Percentiles rank a stretch among this genome's conserved stretches.
phyloP scores from a whole-genome alignment of 2,329 filamentous ascomycete species.

The Tricladium varicosporioides region DNA sequence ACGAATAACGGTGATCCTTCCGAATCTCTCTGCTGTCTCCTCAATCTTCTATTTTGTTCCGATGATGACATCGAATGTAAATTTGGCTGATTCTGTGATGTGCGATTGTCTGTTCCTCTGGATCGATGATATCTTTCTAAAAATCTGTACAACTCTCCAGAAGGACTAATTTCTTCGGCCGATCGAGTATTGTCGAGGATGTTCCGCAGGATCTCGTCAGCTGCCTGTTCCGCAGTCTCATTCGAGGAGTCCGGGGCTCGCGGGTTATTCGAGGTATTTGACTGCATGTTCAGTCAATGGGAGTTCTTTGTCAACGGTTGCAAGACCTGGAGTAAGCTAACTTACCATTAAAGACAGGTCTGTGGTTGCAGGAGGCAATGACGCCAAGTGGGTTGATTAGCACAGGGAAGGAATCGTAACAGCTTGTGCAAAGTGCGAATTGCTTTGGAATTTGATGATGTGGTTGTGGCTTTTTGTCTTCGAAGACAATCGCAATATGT shows the following conservation, averaged over 20 bases:
- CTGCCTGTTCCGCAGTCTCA: slow-evolving; percentile 29
- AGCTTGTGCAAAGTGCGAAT: neutral
- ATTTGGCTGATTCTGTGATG: slow-evolving; percentile 24
- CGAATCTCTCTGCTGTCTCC: slow-evolving; percentile 13
- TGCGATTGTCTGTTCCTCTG: slow-evolving; percentile 22
- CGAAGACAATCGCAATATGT: neutral
- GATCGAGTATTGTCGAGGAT: slow-evolving; percentile 40
- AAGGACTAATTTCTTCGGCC: slow-evolving; percentile 39
- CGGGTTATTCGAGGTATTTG: slow-evolving; percentile 29
- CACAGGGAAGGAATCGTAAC: neutral
- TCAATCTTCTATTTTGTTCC: slow-evolving; percentile 19
- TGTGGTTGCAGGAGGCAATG: slow-evolving; percentile 19
- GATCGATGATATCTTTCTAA: slow-evolving; percentile 41
- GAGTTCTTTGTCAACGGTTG: neutral
- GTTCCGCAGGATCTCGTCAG: slow-evolving; percentile 36
- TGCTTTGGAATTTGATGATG: neutral
- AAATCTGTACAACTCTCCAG: slow-evolving; percentile 43
- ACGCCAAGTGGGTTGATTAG: neutral
- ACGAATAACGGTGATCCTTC: slow-evolving; percentile 27
- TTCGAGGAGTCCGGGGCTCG: slow-evolving; percentile 25
- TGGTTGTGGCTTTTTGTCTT: neutral
- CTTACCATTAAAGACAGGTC: slow-evolving; percentile 30
- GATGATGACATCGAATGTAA: slow-evolving; percentile 30
- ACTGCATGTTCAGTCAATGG: slow-evolving; percentile 18
- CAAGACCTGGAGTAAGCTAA: neutral